Base-by-base conservation (phyloP, 306 rosid genomes). In the Betula pendula region DNA sequence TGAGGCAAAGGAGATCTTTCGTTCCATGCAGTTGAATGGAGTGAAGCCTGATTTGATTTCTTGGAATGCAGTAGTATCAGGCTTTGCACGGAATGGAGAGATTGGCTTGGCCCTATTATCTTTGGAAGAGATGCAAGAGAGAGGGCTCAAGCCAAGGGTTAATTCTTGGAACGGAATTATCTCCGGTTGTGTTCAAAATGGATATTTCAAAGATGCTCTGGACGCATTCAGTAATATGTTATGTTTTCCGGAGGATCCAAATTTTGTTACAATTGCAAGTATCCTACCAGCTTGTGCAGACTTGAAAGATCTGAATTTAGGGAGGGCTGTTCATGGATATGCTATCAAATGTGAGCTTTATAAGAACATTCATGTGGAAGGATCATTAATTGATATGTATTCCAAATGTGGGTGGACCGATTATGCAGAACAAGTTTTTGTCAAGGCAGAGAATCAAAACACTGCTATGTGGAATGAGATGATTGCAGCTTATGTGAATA, bases 81-180 rank as follows among this genome's bases (percentile, higher is more conserved):
- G 89, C 43, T 79, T 83, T 71, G 89, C 89, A 35, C 79, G 60
- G 53, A 78, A 83, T 73, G 83, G 89, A 42, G 80, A 85, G 80
- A 79, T 73, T 74, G 82, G 40, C 49, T 25, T 85, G 73, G 84
- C 86, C 24, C 81, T 82, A 38, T 75, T 56, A 20, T 65, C 73
- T 78, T 76, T 87, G 82, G 84, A 78, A 47, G 82, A 25, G 22
- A 85, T 85, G 84, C 82, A 87, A 80, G 85, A 72, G 56, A 56
- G 69, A 82, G 87, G 87, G 52, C 3, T 81, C 43, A 65, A 72
- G 65, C 84, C 89, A 3, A 83, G 78, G 59, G 86, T 76, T 66
- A 81, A 75, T 60, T 77, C 85, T 10, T 87, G 88, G 91, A 87
- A 84, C 50, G 87, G 88, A 48, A 63, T 87, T 33, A 84, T 87